Conservation (phyloP, 1,284 basidiomycete genomes). For the Rugosomyces carneus region DNA sequence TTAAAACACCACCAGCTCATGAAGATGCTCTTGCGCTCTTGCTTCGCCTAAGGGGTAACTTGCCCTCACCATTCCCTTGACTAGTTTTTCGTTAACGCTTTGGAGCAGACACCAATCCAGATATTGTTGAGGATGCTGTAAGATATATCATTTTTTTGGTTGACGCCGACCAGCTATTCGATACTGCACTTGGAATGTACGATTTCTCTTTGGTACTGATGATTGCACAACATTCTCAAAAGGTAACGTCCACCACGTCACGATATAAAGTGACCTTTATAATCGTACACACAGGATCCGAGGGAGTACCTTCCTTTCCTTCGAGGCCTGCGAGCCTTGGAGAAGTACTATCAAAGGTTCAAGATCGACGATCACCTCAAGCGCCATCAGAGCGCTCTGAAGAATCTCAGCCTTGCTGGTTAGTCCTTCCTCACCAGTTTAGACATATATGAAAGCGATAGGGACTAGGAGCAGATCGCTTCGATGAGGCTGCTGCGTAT, state of each 20-base stretch:
- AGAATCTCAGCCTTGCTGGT: slow-evolving; percentile 75
- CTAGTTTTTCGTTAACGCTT: background rate
- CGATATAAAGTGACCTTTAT: too few species aligned
- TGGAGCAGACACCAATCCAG: slow-evolving; percentile 59
- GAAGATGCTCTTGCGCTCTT: slow-evolving; percentile 80
- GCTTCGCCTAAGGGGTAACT: slow-evolving; percentile 69
- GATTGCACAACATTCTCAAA: slow-evolving; percentile 96
- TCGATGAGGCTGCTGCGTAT: slow-evolving; percentile 79
- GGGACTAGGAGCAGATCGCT: slow-evolving; percentile 49
- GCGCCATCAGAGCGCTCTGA: slow-evolving; percentile 71
- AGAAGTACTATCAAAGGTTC: slow-evolving; percentile 82
- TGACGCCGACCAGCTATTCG: slow-evolving; percentile 88
- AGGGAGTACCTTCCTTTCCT: slow-evolving; percentile 97
- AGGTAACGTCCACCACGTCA: too few species aligned
- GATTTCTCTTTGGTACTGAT: slow-evolving; percentile 94
- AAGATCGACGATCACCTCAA: slow-evolving; percentile 92
- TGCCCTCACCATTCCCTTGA: background rate
- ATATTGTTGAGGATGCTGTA: slow-evolving; percentile 89
- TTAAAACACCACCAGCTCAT: slow-evolving; percentile 89
- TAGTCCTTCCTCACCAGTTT: slow-evolving; percentile 10
- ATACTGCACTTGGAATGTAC: slow-evolving; percentile 97
- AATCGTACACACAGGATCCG: slow-evolving; percentile 71
- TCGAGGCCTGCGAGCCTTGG: slow-evolving; percentile 78
- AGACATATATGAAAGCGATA: background rate
- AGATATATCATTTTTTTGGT: slow-evolving; percentile 99